Percentiles rank a stretch among this genome's conserved stretches.
These are phyloP conservation scores for Zymoseptoria brevis DNA, from an alignment of 2,329 filamentous ascomycete genomes.

Conservation along the genomic window DNA sequence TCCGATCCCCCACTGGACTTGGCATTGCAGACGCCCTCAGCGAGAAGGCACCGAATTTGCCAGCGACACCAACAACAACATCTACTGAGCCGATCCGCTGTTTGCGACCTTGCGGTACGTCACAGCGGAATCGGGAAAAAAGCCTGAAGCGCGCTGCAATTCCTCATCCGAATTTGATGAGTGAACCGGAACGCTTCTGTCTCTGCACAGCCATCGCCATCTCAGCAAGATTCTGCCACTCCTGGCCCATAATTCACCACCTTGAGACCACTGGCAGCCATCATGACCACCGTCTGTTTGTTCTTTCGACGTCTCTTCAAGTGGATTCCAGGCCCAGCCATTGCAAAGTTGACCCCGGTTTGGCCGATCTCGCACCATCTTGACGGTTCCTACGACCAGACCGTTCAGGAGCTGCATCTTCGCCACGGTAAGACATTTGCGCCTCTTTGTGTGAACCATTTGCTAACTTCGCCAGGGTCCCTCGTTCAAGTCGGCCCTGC, in stretches of 20 bases:
- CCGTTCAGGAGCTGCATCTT: constrained; percentile 10
- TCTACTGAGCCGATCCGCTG: background rate
- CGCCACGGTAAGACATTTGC: constrained; percentile 8
- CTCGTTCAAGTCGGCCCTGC: constrained; percentile 12
- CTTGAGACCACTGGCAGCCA: background rate
- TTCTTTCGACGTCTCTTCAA: constrained; percentile 3
- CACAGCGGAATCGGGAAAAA: background rate
- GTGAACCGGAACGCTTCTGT: background rate
- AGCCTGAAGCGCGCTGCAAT: background rate
- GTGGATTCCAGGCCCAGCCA: constrained; percentile 12
- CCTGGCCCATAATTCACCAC: background rate
- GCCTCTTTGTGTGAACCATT: background rate
- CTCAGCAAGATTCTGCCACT: background rate
- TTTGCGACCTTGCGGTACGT: background rate
- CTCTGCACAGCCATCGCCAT: background rate
- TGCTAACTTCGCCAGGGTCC: constrained; percentile 5
- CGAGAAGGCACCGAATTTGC: background rate
- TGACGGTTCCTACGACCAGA: constrained; percentile 13
- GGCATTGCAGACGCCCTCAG: background rate
- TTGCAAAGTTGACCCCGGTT: constrained; percentile 16
- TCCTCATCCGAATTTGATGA: background rate
- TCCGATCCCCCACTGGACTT: background rate
- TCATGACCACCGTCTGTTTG: background rate
- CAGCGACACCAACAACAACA: background rate
- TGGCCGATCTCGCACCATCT: constrained; percentile 16